Evolutionary conservation across 306 rosid species (phyloP).

Genomic region (Cucurbita ficifolia): DNA sequence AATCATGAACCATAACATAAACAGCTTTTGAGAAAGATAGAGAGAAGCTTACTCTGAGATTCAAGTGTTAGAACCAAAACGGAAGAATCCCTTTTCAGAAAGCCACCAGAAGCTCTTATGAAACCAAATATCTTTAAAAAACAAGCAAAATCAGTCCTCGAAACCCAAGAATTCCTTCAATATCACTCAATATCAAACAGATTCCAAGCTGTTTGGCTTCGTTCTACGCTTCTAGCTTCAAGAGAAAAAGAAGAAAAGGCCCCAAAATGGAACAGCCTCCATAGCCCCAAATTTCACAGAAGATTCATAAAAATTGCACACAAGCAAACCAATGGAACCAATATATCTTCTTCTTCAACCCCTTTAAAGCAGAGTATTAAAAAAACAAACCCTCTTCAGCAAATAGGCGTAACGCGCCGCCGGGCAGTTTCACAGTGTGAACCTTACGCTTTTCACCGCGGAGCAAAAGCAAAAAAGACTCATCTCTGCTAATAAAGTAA

Average conservation of each 20-base stretch:
- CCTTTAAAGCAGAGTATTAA: background rate
- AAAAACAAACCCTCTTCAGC: background rate
- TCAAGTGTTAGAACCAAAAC: background rate
- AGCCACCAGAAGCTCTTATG: background rate
- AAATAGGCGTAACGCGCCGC: background rate
- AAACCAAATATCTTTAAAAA: background rate
- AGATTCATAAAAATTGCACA: background rate
- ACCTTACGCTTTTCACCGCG: background rate
- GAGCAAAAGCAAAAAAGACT: background rate
- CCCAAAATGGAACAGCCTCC: background rate
- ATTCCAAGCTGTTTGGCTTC: conserved; percentile 2
- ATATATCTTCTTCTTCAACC: background rate
- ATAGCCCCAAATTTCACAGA: background rate
- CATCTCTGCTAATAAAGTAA: background rate
- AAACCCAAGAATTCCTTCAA: background rate
- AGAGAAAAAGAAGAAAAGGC: background rate
- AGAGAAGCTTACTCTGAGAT: background rate
- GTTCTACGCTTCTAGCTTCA: background rate
- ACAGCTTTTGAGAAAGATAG: background rate
- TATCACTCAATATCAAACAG: conserved; percentile 7
- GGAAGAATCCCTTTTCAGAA: background rate
- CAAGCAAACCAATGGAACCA: background rate
- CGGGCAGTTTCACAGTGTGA: background rate
- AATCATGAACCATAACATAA: background rate
- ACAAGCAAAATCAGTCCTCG: background rate